Conservation (phyloP, 2,329 filamentous ascomycete species). For the Fonsecaea monophora region DNA sequence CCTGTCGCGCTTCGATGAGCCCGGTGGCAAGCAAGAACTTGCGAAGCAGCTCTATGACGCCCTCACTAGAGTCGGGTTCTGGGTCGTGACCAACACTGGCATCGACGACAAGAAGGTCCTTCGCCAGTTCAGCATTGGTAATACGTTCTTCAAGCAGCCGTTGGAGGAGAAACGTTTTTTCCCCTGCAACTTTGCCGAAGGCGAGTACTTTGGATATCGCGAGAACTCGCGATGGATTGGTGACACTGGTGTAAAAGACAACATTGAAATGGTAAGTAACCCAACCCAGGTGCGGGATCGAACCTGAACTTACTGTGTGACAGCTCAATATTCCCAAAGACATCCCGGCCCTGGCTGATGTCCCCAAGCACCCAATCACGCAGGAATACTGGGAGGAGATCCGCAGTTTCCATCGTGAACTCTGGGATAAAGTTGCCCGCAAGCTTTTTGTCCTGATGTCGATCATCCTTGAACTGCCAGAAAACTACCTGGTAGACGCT, state of each 20-base stretch:
- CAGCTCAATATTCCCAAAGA: conserved; percentile 46
- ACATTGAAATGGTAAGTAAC: conserved; percentile 45
- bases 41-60: conserved; percentile 63
- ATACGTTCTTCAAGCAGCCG: conserved; percentile 47
- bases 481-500: conserved; percentile 62
- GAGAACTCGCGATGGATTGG: conserved; percentile 47
- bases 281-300: too few relatives aligned
- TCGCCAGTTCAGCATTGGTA: conserved; percentile 43
- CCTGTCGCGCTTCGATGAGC: conserved; percentile 60
- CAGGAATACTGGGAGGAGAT: conserved; percentile 42
- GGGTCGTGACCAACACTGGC: conserved; percentile 41
- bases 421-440: conserved; percentile 42
- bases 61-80: conserved; percentile 48
- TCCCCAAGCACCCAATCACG: conserved; percentile 43
- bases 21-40: conserved; percentile 61
- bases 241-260: conserved; percentile 48
- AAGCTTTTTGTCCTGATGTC: conserved; percentile 37
- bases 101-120: conserved; percentile 42
- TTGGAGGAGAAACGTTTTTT: conserved; percentile 64
- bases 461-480: conserved; percentile 59
- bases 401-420: conserved; percentile 41
- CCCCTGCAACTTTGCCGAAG: conserved; percentile 44
- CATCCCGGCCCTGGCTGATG: conserved; percentile 41
- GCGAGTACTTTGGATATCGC: conserved; percentile 46
- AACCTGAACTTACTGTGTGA: background rate